Conservation (phyloP, 139 green algal species). For the Chlamydomonas sphaeroides region DNA sequence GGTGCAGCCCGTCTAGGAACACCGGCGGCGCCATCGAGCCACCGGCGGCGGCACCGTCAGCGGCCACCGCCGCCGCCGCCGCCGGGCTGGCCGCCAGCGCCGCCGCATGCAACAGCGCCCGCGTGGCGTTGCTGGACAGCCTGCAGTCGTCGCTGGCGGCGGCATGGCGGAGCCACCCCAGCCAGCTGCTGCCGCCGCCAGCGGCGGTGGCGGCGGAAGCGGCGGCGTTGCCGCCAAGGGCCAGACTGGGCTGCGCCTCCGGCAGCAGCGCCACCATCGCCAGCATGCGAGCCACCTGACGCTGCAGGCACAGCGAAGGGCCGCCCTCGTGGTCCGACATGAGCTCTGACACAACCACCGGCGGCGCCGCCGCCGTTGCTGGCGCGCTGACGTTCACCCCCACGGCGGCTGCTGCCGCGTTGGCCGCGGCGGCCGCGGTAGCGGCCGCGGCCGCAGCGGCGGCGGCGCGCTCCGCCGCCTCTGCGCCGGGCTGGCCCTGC, state of each 20-base stretch:
- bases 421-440: neutral
- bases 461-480: neutral
- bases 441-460: neutral
- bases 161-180: slow-evolving; percentile 63
- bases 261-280: slow-evolving; percentile 66
- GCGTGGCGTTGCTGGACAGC: slow-evolving; percentile 69
- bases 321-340: slow-evolving; percentile 18
- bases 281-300: slow-evolving; percentile 70
- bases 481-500: slow-evolving; percentile 11
- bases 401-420: neutral
- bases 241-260: slow-evolving; percentile 29
- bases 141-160: slow-evolving; percentile 65
- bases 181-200: slow-evolving; percentile 45
- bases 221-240: neutral
- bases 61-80: slow-evolving; percentile 18
- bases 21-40: neutral
- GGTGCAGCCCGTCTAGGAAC: neutral
- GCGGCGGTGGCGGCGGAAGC: neutral
- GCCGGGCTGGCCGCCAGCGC: slow-evolving; percentile 23
- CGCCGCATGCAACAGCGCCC: slow-evolving; percentile 75
- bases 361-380: neutral
- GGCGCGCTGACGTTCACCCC: neutral
- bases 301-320: slow-evolving; percentile 33
- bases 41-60: neutral
- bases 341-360: slow-evolving; percentile 6